Percentiles rank a stretch among this genome's conserved stretches.
Conservation (phyloP, 2,329 filamentous ascomycete species). For the Pyrenochaeta sp. region DNA sequence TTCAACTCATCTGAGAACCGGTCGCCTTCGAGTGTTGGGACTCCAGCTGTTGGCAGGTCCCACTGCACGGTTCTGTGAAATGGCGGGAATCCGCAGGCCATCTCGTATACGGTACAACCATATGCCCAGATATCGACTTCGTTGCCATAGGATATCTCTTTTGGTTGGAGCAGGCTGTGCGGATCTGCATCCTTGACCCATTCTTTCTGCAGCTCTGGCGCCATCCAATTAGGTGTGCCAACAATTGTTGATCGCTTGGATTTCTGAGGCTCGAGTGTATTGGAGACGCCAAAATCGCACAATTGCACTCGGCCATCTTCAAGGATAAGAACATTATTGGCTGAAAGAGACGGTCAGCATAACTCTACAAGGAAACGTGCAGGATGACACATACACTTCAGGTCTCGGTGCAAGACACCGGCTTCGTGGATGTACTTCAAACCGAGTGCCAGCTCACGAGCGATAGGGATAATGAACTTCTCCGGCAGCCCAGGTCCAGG, state of each 20-base stretch:
- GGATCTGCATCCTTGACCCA: constrained; percentile 64
- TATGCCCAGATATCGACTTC: constrained; percentile 83
- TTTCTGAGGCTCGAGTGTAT: constrained; percentile 76
- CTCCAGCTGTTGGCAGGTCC: constrained; percentile 53
- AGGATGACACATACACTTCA: constrained; percentile 60
- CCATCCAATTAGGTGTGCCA: constrained; percentile 88
- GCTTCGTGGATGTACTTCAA: constrained; percentile 70
- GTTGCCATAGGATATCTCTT: constrained; percentile 59
- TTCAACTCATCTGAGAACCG: constrained; percentile 74
- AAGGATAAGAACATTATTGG: constrained; percentile 80
- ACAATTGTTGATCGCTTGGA: constrained; percentile 83
- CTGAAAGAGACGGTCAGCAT: constrained; percentile 37
- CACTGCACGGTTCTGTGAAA: constrained; percentile 59
- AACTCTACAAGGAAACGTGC: not conserved
- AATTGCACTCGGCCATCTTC: constrained; percentile 80
- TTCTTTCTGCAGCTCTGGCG: constrained; percentile 69
- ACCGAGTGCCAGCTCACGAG: constrained; percentile 68
- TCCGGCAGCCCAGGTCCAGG: constrained; percentile 60
- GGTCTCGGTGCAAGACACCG: constrained; percentile 71
- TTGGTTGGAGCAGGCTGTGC: constrained; percentile 62
- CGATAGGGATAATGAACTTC: constrained; percentile 69
- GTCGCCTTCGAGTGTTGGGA: constrained; percentile 75
- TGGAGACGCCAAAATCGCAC: constrained; percentile 85
- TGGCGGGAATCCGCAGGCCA: constrained; percentile 79
- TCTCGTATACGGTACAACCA: constrained; percentile 81